phyloP scores from a whole-genome alignment of 441 rosid genomes.

The Cnidoscolus chayamansa region DNA sequence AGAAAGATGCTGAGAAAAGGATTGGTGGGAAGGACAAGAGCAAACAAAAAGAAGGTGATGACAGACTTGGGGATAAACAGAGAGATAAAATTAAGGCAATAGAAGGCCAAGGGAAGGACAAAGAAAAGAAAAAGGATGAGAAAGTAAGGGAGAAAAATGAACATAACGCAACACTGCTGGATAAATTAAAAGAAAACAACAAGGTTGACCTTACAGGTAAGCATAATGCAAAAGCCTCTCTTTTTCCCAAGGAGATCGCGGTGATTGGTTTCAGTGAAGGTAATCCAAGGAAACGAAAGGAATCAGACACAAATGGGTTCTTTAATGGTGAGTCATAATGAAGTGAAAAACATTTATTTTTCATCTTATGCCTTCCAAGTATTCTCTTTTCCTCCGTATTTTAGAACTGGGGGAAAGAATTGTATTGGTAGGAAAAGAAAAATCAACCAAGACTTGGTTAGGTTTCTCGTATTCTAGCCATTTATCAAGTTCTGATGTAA shows the following conservation, averaged over 20 bases:
- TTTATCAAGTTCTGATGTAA: background rate
- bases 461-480: background rate
- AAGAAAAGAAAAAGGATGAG: conserved; percentile 45
- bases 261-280: conserved; percentile 29
- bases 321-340: conserved; percentile 52
- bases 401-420: background rate
- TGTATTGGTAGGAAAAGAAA: background rate
- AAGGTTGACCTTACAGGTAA: conserved; percentile 29
- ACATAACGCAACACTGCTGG: conserved; percentile 27
- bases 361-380: background rate
- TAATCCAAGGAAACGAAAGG: conserved; percentile 49
- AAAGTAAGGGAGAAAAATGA: conserved; percentile 34
- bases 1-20: conserved; percentile 33
- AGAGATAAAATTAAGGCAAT: conserved; percentile 28
- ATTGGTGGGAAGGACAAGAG: conserved; percentile 34
- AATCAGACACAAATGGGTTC: conserved; percentile 46
- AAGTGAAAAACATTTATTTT: conserved; percentile 12
- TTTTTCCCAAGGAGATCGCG: conserved; percentile 28
- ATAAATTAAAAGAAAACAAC: conserved; percentile 33
- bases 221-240: conserved; percentile 24
- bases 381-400: background rate
- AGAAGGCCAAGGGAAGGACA: conserved; percentile 32
- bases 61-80: conserved; percentile 33
- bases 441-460: background rate
- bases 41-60: conserved; percentile 34